These are phyloP conservation scores for Diaporthe aspalathi DNA, from an alignment of 2,329 filamentous ascomycete genomes.

Conservation along the genomic window DNA sequence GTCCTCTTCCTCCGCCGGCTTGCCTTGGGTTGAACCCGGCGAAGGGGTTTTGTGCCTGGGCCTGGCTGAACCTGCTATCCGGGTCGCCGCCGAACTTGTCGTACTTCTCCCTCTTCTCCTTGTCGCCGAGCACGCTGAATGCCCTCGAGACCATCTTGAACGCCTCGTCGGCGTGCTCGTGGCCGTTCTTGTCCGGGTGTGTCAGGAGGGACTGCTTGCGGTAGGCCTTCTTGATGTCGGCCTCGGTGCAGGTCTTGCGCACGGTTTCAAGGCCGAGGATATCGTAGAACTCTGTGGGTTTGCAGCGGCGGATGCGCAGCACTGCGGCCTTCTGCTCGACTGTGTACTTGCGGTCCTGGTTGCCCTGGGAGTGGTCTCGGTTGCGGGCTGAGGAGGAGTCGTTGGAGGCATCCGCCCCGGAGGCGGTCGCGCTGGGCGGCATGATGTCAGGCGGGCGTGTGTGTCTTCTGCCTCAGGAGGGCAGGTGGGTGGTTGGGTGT, in stretches of 20 bases:
- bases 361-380: conserved; percentile 80
- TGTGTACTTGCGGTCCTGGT: conserved; percentile 82
- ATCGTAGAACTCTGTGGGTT: conserved; percentile 92
- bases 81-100: conserved; percentile 93
- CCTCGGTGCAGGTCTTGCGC: conserved; percentile 75
- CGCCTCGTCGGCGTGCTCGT: conserved; percentile 93
- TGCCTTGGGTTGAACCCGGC: conserved; percentile 66
- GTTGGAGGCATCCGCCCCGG: conserved; percentile 62
- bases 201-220: conserved; percentile 93
- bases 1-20: conserved; percentile 50
- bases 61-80: conserved; percentile 82
- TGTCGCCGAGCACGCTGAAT: conserved; percentile 91
- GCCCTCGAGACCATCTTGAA: conserved; percentile 98
- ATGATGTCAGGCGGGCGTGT: conserved; percentile 45
- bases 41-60: conserved; percentile 72
- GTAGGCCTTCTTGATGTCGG: conserved; percentile 97
- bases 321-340: conserved; percentile 92
- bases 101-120: conserved; percentile 90
- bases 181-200: conserved; percentile 98
- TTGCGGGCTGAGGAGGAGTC: conserved; percentile 55
- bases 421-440: conserved; percentile 62
- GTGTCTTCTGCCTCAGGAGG: background rate
- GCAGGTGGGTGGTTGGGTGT: conserved; percentile 19
- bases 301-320: conserved; percentile 85
- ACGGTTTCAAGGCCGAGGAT: conserved; percentile 81